phyloP scores from a whole-genome alignment of 768 basidiomycete species.

The Kwoniella dendrophila region DNA sequence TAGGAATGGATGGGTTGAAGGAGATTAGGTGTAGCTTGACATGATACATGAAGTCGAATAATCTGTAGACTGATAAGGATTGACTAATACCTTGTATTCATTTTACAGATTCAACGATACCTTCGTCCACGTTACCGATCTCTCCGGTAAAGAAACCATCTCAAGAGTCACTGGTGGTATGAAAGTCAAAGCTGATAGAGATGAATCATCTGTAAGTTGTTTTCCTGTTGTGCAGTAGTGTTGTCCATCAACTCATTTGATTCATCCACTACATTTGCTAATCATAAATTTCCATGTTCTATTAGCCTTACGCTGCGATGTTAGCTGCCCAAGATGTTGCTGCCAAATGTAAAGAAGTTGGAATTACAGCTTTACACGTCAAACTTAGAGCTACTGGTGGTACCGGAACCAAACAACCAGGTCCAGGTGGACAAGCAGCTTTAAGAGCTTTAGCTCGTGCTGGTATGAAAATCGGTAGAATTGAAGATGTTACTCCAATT shows the following conservation, averaged over 20 bases:
- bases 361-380: slow-evolving; percentile 97
- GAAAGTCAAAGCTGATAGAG: slow-evolving; percentile 99
- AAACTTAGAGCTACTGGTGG: slow-evolving; percentile 97
- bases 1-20: neutral
- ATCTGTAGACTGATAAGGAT: slow-evolving; percentile 1
- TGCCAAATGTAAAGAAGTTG: slow-evolving; percentile 93
- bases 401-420: slow-evolving; percentile 98
- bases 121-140: slow-evolving; percentile 98
- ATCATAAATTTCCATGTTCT: too few species aligned
- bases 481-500: slow-evolving; percentile 96
- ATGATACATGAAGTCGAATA: too few species aligned
- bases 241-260: too few species aligned
- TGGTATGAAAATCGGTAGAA: slow-evolving; percentile 96
- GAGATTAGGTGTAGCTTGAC: neutral
- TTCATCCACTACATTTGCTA: too few species aligned
- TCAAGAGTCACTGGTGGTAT: slow-evolving; percentile 98
- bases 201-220: slow-evolving; percentile 86
- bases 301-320: slow-evolving; percentile 73
- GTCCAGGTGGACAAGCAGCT: slow-evolving; percentile 96
- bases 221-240: neutral
- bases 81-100: neutral
- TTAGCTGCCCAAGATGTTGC: slow-evolving; percentile 98
- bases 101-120: slow-evolving; percentile 89
- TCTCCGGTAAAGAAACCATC: slow-evolving; percentile 98
- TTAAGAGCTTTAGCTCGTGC: slow-evolving; percentile 97